Conservation (phyloP, 768 basidiomycete genomes). For the Trametopsis cervina region DNA sequence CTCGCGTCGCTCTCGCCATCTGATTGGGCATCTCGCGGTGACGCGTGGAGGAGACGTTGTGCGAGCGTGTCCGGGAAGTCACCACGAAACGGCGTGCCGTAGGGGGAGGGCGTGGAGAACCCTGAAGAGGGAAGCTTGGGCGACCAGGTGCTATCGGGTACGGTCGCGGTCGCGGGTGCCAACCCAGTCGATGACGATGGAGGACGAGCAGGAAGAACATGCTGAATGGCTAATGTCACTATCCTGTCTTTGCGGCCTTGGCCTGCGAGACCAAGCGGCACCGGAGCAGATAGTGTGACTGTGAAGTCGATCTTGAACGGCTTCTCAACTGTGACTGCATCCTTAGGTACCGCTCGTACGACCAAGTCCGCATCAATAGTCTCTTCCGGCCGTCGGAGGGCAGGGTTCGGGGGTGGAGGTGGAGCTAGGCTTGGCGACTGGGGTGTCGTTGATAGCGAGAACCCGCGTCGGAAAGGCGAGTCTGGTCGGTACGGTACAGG, state of each 20-base stretch:
- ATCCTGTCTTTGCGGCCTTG: constrained; percentile 29
- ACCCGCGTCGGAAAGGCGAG: constrained; percentile 31
- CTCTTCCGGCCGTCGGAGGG: constrained; percentile 17
- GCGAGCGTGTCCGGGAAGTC: constrained; percentile 45
- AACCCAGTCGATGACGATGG: constrained; percentile 15
- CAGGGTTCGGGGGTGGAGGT: constrained; percentile 19
- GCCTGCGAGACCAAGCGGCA: constrained; percentile 28
- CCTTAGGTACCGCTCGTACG: constrained; percentile 41
- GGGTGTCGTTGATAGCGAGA: constrained; percentile 1
- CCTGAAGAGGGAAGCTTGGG: constrained; percentile 40
- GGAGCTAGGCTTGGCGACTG: constrained; percentile 19
- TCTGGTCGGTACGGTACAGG: constrained; percentile 35
- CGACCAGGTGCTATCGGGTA: constrained; percentile 20
- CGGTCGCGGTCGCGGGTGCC: constrained; percentile 12
- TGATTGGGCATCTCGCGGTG: constrained; percentile 27
- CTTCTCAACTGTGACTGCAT: constrained; percentile 40
- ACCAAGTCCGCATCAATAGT: constrained; percentile 55
- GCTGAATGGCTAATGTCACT: constrained; percentile 57
- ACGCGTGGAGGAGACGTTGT: constrained; percentile 40
- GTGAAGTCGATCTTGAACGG: constrained; percentile 55
- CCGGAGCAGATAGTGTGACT: constrained; percentile 41
- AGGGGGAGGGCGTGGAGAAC: constrained; percentile 44
- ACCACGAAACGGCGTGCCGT: constrained; percentile 30
- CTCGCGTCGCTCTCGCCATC: constrained; percentile 13
- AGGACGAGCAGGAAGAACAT: constrained; percentile 40